phyloP scores from a whole-genome alignment of 148 eudicot genomes.

The Persicaria tinctoria region DNA sequence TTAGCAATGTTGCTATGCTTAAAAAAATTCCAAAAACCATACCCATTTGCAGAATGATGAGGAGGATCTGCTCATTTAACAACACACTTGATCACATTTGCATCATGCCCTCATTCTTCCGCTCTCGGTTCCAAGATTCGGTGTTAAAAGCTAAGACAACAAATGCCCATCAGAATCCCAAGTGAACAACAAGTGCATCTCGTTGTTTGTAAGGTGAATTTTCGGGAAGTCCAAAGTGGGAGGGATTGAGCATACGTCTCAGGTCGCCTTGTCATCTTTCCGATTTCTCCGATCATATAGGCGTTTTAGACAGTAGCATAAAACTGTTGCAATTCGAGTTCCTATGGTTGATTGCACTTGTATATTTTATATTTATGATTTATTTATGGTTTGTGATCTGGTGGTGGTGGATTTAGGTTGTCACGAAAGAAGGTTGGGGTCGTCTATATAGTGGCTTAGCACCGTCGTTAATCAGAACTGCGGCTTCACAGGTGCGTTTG shows the following conservation, averaged over 20 bases:
- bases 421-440: constrained; percentile 84
- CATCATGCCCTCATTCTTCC: too few relatives aligned
- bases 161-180: too few relatives aligned
- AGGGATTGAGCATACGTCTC: constrained; percentile 56
- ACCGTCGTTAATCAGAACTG: constrained; percentile 87
- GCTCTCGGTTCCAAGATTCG: too few relatives aligned
- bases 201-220: too few relatives aligned
- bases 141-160: too few relatives aligned
- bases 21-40: too few relatives aligned
- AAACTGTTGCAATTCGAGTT: not conserved
- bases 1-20: too few relatives aligned
- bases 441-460: constrained; percentile 75
- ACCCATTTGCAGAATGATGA: too few relatives aligned
- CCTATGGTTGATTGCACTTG: not conserved
- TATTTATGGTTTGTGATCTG: not conserved
- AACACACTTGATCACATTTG: too few relatives aligned
- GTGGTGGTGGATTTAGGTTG: constrained; percentile 56
- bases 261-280: constrained; percentile 31
- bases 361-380: not conserved
- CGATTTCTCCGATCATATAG: not conserved
- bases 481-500: constrained; percentile 77
- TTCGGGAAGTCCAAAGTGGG: constrained; percentile 36
- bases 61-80: too few relatives aligned
- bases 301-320: not conserved
- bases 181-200: too few relatives aligned